phyloP scores from a whole-genome alignment of 2,329 filamentous ascomycete genomes.

The Tolypocladium guangdongense region DNA sequence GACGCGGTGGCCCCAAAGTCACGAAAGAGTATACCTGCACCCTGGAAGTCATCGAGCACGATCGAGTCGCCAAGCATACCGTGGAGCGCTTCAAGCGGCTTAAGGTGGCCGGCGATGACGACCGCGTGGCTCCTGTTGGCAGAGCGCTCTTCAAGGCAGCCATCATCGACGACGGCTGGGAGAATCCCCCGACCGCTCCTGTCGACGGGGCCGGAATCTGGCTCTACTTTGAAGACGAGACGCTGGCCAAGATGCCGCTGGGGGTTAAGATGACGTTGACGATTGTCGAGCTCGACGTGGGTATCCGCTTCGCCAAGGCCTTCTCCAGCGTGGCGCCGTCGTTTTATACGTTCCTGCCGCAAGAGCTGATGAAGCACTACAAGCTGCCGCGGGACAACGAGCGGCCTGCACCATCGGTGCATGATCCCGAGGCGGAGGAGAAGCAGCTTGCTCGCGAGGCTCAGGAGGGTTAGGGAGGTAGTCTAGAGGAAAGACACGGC shows the following conservation, averaged over 20 bases:
- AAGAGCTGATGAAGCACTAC: conserved; percentile 58
- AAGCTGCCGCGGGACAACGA: conserved; percentile 41
- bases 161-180: conserved; percentile 37
- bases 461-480: conserved; percentile 7
- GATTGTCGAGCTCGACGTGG: conserved; percentile 49
- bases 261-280: conserved; percentile 53
- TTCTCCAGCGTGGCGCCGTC: conserved; percentile 44
- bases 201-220: conserved; percentile 12
- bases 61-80: conserved; percentile 29
- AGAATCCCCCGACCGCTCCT: conserved; percentile 16
- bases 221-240: conserved; percentile 58
- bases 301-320: conserved; percentile 53
- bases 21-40: conserved; percentile 38
- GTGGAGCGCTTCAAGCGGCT: conserved; percentile 33
- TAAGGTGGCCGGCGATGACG: conserved; percentile 19
- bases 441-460: conserved; percentile 14
- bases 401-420: conserved; percentile 34
- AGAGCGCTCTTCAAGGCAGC: conserved; percentile 30
- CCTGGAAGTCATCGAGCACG: conserved; percentile 49
- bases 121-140: conserved; percentile 31
- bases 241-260: conserved; percentile 39
- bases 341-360: conserved; percentile 55
- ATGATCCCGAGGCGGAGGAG: conserved; percentile 18
- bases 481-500: background rate
- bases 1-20: conserved; percentile 18